A percentile compares a stretch with the other conserved stretches of the same genome.
These are phyloP conservation scores for Phlegmacium glaucopus DNA, from an alignment of 768 basidiomycete genomes.

Conservation along the genomic window DNA sequence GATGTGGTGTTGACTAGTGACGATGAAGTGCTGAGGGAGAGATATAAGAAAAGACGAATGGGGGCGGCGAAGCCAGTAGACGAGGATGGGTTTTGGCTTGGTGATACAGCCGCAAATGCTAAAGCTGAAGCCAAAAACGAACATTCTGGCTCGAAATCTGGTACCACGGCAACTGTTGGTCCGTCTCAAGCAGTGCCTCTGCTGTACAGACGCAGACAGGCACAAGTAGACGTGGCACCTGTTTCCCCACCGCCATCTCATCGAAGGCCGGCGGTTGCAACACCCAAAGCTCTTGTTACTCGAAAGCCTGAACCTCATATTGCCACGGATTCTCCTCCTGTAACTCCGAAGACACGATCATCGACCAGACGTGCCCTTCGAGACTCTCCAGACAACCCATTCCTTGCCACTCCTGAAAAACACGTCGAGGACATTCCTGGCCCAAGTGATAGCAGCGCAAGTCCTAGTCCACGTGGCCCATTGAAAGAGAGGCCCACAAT, in stretches of 20 bases:
- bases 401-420: conserved; percentile 46
- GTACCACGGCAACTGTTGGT: conserved; percentile 5
- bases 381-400: conserved; percentile 73
- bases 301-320: not conserved
- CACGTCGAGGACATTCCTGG: conserved; percentile 29
- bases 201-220: conserved; percentile 35
- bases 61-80: conserved; percentile 33
- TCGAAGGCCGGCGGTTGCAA: conserved; percentile 29
- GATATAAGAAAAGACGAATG: conserved; percentile 38
- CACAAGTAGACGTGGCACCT: conserved; percentile 32
- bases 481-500: conserved; percentile 58
- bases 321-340: conserved; percentile 32
- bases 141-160: conserved; percentile 12
- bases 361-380: conserved; percentile 29
- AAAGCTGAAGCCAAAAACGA: conserved; percentile 14
- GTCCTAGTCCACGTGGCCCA: conserved; percentile 35
- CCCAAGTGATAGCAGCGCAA: conserved; percentile 18
- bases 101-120: conserved; percentile 14
- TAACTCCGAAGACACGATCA: conserved; percentile 32
- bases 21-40: conserved; percentile 29
- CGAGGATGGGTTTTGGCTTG: conserved; percentile 53
- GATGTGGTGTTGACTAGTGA: conserved; percentile 29
- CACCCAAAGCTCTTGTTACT: conserved; percentile 7
- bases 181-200: conserved; percentile 23
- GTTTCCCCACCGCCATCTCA: conserved; percentile 69